Evolutionary conservation across 1,284 basidiomycete genomes (phyloP).

Genomic region (Takashimella tepidaria): DNA sequence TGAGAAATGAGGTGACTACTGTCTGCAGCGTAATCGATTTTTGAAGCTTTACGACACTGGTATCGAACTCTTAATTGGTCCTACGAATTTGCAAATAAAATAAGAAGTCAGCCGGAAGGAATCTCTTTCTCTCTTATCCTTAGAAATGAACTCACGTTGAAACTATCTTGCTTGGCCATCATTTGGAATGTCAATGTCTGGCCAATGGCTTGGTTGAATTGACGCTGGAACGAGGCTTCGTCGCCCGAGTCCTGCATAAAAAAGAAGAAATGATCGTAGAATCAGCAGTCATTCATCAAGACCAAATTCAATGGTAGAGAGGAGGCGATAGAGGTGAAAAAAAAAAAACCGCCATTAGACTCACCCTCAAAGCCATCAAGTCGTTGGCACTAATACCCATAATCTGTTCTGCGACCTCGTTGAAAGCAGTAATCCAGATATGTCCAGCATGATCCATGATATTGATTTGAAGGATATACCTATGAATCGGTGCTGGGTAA

Average conservation of each 20-base stretch:
- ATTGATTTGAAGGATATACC: constrained; percentile 85
- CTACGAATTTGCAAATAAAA: constrained; percentile 48
- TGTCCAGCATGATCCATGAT: constrained; percentile 84
- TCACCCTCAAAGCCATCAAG: constrained; percentile 64
- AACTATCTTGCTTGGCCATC: constrained; percentile 81
- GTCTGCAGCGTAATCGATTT: constrained; percentile 70
- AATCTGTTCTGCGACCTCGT: constrained; percentile 76
- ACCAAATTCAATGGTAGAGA: constrained; percentile 11
- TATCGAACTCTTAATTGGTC: constrained; percentile 75
- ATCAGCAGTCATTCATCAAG: constrained; percentile 3
- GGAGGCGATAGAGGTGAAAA: no score
- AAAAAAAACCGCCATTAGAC: no score
- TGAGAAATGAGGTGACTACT: constrained; percentile 57
- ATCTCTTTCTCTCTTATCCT: background rate
- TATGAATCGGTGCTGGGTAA: constrained; percentile 72
- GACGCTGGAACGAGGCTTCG: constrained; percentile 59
- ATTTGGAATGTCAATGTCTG: constrained; percentile 77
- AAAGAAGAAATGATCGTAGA: no score
- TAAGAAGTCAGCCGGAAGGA: constrained; percentile 1
- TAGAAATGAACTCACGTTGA: constrained; percentile 70
- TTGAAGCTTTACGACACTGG: constrained; percentile 63
- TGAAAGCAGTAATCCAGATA: constrained; percentile 92
- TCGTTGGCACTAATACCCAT: constrained; percentile 80
- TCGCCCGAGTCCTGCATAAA: constrained; percentile 61
- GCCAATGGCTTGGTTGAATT: constrained; percentile 64